These are phyloP conservation scores for Paracamarosporium sp. DNA, from an alignment of 2,329 filamentous ascomycete genomes.

Conservation along the genomic window DNA sequence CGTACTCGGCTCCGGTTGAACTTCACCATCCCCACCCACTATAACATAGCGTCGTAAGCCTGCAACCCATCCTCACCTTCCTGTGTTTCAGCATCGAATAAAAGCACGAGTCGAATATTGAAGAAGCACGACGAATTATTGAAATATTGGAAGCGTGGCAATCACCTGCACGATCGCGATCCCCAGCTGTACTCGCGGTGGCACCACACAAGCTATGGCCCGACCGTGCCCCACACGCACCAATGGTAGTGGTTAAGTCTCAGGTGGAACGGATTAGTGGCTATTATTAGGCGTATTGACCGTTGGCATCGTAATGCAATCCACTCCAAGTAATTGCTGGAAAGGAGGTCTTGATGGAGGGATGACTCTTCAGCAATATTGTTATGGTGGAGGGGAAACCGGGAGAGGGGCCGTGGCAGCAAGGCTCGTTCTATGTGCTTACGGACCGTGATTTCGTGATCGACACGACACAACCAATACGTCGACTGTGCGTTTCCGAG, in stretches of 20 bases:
- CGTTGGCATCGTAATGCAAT: not conserved
- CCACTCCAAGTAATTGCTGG: not conserved
- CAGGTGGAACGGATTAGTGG: not conserved
- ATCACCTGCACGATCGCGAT: constrained; percentile 4
- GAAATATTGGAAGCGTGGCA: constrained; percentile 3
- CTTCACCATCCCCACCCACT: not conserved
- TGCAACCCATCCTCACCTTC: not conserved
- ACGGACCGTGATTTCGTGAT: not conserved
- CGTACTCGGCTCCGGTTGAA: not conserved
- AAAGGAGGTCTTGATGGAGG: not conserved
- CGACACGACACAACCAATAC: not conserved
- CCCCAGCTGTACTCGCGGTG: not conserved
- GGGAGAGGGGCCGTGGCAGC: not conserved
- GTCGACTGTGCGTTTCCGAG: constrained; percentile 1
- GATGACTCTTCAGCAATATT: not conserved
- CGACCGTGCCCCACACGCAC: not conserved
- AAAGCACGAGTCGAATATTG: not conserved
- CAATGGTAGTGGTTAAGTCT: not conserved
- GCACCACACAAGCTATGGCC: not conserved
- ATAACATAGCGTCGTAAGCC: constrained; percentile 1
- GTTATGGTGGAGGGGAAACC: not conserved
- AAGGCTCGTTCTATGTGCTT: not conserved
- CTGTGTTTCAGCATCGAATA: not conserved
- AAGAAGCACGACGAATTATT: constrained; percentile 4
- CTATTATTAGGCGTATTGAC: constrained; percentile 3